phyloP scores from a whole-genome alignment of 805 yeast genomes.

The Hanseniaspora taiwanica region DNA sequence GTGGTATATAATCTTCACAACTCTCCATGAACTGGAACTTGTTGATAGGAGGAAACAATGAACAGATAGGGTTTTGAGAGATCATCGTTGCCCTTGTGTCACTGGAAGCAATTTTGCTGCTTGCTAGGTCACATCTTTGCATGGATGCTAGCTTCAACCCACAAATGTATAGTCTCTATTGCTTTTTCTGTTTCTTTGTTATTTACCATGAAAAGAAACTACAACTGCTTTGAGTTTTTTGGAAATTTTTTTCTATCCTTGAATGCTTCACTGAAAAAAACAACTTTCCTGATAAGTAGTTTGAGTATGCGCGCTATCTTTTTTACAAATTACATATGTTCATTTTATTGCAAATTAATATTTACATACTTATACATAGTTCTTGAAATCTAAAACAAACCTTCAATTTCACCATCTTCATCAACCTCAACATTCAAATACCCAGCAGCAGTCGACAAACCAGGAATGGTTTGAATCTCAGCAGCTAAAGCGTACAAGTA shows the following conservation, averaged over 20 bases:
- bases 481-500: constrained; percentile 93
- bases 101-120: too few species aligned
- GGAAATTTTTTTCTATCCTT: too few species aligned
- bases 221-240: too few species aligned
- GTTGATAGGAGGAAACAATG: constrained; percentile 15
- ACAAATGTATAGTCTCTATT: too few species aligned
- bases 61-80: constrained; percentile 1
- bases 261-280: too few species aligned
- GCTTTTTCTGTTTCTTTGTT: too few species aligned
- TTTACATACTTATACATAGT: neutral
- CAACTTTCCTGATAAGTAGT: too few species aligned
- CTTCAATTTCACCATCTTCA: constrained; percentile 83
- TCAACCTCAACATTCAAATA: constrained; percentile 94
- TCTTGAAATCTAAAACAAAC: constrained; percentile 45
- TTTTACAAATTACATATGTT: too few species aligned
- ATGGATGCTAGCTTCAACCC: too few species aligned
- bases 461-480: constrained; percentile 95
- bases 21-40: constrained; percentile 15
- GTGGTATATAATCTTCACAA: constrained; percentile 16
- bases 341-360: neutral
- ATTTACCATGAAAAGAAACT: too few species aligned
- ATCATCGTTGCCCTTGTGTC: neutral
- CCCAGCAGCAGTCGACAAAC: constrained; percentile 90
- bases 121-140: too few species aligned
- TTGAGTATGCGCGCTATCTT: too few species aligned